phyloP scores from a whole-genome alignment of 2,329 filamentous ascomycete genomes.

The Claviceps africana region DNA sequence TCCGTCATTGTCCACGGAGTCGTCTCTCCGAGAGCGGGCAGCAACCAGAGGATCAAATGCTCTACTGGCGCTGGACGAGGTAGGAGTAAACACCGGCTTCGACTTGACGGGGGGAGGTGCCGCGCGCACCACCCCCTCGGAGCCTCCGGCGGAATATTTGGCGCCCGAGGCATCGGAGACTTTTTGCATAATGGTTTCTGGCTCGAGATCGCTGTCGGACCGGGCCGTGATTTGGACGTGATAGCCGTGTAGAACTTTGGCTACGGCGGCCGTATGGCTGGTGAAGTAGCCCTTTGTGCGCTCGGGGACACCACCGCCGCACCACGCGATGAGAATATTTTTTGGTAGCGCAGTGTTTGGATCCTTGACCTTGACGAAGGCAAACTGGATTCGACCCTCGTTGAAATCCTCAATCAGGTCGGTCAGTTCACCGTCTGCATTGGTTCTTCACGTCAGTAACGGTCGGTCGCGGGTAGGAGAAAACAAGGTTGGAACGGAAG shows the following conservation, averaged over 20 bases:
- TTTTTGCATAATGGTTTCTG: slow-evolving; percentile 81
- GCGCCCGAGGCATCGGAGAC: slow-evolving; percentile 87
- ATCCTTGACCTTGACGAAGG: slow-evolving; percentile 92
- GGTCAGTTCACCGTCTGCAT: slow-evolving; percentile 70
- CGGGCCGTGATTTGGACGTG: slow-evolving; percentile 95
- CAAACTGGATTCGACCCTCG: slow-evolving; percentile 92
- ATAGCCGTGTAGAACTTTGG: slow-evolving; percentile 89
- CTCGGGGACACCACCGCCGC: slow-evolving; percentile 94
- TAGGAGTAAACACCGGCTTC: slow-evolving; percentile 86
- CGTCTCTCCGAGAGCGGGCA: slow-evolving; percentile 45
- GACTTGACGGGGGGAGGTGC: slow-evolving; percentile 60
- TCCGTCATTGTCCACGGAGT: slow-evolving; percentile 64
- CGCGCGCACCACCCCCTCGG: slow-evolving; percentile 36
- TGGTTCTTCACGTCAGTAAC: slow-evolving; percentile 10
- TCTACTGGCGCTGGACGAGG: slow-evolving; percentile 32
- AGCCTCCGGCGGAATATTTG: slow-evolving; percentile 69
- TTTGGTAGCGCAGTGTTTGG: slow-evolving; percentile 83
- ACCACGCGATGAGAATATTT: slow-evolving; percentile 89
- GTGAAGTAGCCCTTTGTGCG: slow-evolving; percentile 97
- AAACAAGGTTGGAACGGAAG: not conserved
- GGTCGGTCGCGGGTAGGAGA: too few species aligned
- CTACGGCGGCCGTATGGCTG: slow-evolving; percentile 77
- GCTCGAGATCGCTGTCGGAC: slow-evolving; percentile 75
- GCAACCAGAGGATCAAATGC: slow-evolving; percentile 54
- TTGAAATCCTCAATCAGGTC: slow-evolving; percentile 93